Evolutionary conservation across 768 basidiomycete species (phyloP).

Genomic region (Strobilomyces confusus): DNA sequence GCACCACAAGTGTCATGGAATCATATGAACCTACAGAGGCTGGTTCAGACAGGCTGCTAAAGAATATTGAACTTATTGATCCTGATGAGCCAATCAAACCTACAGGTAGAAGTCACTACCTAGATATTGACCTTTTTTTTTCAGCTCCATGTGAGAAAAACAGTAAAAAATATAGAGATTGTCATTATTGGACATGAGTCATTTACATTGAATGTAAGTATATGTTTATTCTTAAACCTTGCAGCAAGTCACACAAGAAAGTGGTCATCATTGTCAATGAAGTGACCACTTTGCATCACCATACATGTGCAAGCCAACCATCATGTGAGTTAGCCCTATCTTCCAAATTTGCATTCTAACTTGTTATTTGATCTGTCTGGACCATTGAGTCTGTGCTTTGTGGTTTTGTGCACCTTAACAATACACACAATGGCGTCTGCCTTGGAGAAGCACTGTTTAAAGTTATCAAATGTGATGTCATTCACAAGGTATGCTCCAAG

Average conservation of each 20-base stretch:
- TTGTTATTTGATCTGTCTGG: not conserved
- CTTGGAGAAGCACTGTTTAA: slow-evolving; percentile 32
- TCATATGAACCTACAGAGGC: not conserved
- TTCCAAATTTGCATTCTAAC: too few relatives aligned
- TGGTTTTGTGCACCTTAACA: slow-evolving; percentile 36
- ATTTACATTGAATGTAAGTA: not conserved
- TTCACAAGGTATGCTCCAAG: too few relatives aligned
- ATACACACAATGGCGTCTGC: slow-evolving; percentile 31
- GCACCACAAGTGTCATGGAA: not conserved
- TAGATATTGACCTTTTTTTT: not conserved
- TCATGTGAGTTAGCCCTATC: too few relatives aligned
- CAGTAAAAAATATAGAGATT: not conserved
- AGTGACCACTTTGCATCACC: too few relatives aligned
- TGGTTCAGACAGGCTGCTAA: not conserved
- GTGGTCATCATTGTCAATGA: too few relatives aligned
- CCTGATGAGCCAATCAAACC: not conserved
- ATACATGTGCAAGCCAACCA: too few relatives aligned
- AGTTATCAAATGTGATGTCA: slow-evolving; percentile 22
- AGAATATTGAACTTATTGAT: not conserved
- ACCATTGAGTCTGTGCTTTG: not conserved
- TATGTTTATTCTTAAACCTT: too few relatives aligned
- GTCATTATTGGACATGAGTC: not conserved
- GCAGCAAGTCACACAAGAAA: too few relatives aligned
- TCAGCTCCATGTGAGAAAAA: not conserved
- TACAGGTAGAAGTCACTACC: not conserved